Conservation (phyloP, 441 rosid genomes). For the Gossypium lobatum region DNA sequence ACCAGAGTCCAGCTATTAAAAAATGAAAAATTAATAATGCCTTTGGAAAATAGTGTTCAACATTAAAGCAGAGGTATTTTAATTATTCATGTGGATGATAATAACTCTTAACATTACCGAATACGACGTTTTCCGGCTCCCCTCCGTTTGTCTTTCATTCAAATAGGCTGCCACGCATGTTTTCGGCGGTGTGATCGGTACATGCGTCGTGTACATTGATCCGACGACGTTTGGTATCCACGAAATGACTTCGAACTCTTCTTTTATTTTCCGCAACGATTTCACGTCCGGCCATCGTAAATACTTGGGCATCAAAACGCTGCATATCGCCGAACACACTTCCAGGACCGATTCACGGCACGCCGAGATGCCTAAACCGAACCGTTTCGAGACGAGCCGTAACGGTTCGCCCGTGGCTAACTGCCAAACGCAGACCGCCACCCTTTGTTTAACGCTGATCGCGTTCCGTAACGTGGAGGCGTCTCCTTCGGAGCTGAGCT, state of each 20-base stretch:
- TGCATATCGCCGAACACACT: slow-evolving; percentile 57
- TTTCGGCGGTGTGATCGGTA: slow-evolving; percentile 64
- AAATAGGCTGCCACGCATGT: slow-evolving; percentile 59
- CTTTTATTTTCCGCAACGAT: slow-evolving; percentile 35
- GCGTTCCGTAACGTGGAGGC: too few relatives aligned
- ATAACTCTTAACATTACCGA: slow-evolving; percentile 14
- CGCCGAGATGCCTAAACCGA: slow-evolving; percentile 63
- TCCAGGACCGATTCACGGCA: slow-evolving; percentile 66
- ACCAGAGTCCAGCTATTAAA: too few relatives aligned
- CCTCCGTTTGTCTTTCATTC: slow-evolving; percentile 61
- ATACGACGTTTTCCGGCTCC: slow-evolving; percentile 69
- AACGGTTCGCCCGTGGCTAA: slow-evolving; percentile 70
- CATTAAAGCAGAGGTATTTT: too few relatives aligned
- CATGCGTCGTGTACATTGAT: slow-evolving; percentile 65
- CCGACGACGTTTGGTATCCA: slow-evolving; percentile 62
- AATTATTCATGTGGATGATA: too few relatives aligned
- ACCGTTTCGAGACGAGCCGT: slow-evolving; percentile 60
- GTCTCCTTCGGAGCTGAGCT: slow-evolving; percentile 32
- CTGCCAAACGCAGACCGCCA: slow-evolving; percentile 71
- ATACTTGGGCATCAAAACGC: slow-evolving; percentile 59
- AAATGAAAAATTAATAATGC: too few relatives aligned
- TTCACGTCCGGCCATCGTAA: slow-evolving; percentile 69
- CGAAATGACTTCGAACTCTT: slow-evolving; percentile 37
- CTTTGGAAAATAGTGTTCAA: too few relatives aligned
- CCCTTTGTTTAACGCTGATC: slow-evolving; percentile 46